phyloP scores from a whole-genome alignment of 2,329 filamentous ascomycete genomes.

The Aspergillus ibericus region DNA sequence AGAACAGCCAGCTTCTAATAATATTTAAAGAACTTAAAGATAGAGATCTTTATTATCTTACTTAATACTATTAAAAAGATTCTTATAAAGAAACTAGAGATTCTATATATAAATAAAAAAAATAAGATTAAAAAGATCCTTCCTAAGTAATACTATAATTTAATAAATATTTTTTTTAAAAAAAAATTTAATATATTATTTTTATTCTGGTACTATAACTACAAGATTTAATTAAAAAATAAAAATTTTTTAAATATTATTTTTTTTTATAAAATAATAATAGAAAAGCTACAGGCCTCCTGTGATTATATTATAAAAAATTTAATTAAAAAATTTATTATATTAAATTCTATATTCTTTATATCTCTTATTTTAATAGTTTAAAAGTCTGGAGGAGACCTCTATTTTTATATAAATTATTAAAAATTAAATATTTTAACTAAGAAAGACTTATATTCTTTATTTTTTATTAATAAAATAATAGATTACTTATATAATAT shows the following conservation, averaged over 20 bases:
- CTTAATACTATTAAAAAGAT: not conserved
- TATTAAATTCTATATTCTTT: not conserved
- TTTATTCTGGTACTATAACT: not conserved
- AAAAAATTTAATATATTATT: not conserved
- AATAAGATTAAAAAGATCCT: not conserved
- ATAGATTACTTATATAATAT: not conserved
- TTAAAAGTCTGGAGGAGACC: not conserved
- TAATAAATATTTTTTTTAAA: not conserved
- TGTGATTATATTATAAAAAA: not conserved
- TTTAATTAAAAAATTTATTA: not conserved
- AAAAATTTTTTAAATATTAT: not conserved
- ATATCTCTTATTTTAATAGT: not conserved
- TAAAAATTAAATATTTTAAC: not conserved
- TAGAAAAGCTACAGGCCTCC: not conserved
- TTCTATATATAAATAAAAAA: not conserved
- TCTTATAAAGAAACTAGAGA: not conserved
- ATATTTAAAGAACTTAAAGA: not conserved
- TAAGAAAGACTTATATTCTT: not conserved
- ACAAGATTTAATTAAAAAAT: not conserved
- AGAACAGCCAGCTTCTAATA: no score
- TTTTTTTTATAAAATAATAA: not conserved
- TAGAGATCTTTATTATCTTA: not conserved
- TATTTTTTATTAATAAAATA: not conserved
- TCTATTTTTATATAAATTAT: not conserved
- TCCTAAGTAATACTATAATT: not conserved